Conservation (phyloP, 495 filamentous ascomycete genomes). For the Xylaria intraflava region DNA sequence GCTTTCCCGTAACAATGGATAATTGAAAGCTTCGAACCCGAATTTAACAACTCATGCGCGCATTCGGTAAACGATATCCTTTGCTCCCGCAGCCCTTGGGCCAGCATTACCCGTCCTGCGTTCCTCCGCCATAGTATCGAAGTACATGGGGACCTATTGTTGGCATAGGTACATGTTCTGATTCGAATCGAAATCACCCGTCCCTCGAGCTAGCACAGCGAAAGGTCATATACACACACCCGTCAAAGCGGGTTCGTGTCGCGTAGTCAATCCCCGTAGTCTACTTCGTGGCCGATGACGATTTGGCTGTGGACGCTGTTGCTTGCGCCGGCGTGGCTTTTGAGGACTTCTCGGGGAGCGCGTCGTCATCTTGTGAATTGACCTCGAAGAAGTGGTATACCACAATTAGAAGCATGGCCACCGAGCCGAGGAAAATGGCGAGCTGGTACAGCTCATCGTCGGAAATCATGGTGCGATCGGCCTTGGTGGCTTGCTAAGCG, state of each 20-base stretch:
- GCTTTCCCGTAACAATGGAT: too few species aligned
- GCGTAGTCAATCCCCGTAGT: background rate
- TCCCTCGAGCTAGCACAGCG: background rate
- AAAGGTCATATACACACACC: background rate
- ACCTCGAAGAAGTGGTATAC: slow-evolving; percentile 96
- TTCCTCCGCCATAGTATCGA: background rate
- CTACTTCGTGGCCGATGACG: slow-evolving; percentile 13
- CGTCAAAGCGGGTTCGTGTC: background rate
- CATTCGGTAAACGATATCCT: background rate
- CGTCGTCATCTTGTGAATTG: slow-evolving; percentile 58
- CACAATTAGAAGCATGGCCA: slow-evolving; percentile 88
- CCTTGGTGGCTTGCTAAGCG: slow-evolving; percentile 6
- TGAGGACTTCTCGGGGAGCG: slow-evolving; percentile 17
- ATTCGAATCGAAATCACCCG: background rate
- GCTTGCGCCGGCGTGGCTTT: slow-evolving; percentile 30
- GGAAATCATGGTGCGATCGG: slow-evolving; percentile 61
- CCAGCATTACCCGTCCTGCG: background rate
- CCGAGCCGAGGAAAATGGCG: slow-evolving; percentile 86
- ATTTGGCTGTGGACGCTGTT: slow-evolving; percentile 16
- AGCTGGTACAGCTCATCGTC: slow-evolving; percentile 78
- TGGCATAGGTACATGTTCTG: background rate
- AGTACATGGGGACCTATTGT: background rate
- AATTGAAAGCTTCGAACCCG: background rate
- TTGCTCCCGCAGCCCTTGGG: background rate
- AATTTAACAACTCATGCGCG: background rate